These are phyloP conservation scores for Withania somnifera DNA, from an alignment of 305 asterid species.

Conservation along the genomic window DNA sequence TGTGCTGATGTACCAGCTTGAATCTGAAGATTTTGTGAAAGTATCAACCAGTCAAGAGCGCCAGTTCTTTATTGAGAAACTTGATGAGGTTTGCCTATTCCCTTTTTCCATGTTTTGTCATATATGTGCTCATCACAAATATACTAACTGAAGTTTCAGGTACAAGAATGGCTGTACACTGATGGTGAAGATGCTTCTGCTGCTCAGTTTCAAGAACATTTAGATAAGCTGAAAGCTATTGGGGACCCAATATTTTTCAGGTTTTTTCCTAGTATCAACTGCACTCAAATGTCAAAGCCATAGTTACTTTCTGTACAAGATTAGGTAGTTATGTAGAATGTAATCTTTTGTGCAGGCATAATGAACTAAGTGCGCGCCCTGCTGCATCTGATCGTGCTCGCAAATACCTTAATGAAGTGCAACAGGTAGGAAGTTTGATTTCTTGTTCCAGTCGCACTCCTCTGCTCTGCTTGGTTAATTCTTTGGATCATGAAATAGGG, in stretches of 20 bases:
- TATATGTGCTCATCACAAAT: not conserved
- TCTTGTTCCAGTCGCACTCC: not conserved
- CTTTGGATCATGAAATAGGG: not conserved
- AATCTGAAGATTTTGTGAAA: slow-evolving; percentile 68
- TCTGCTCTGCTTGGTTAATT: not conserved
- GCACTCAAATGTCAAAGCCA: not conserved
- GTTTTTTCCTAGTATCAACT: slow-evolving; percentile 24
- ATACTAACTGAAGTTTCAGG: slow-evolving; percentile 33
- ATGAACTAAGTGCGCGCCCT: slow-evolving; percentile 87
- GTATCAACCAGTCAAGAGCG: slow-evolving; percentile 74
- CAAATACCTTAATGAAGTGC: slow-evolving; percentile 52
- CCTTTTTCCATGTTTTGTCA: slow-evolving; percentile 8
- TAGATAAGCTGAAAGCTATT: slow-evolving; percentile 69
- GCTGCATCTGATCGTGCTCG: slow-evolving; percentile 68
- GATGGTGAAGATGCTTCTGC: slow-evolving; percentile 99
- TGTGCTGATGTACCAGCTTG: slow-evolving; percentile 45
- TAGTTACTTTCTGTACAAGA: not conserved
- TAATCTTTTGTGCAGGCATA: slow-evolving; percentile 39
- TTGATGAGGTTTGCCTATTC: slow-evolving; percentile 63
- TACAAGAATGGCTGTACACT: slow-evolving; percentile 93
- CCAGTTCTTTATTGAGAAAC: slow-evolving; percentile 68
- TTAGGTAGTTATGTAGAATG: not conserved
- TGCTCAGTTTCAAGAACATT: slow-evolving; percentile 64
- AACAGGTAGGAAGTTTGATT: slow-evolving; percentile 41
- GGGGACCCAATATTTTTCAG: slow-evolving; percentile 94